phyloP scores from a whole-genome alignment of 2,329 filamentous ascomycete genomes.

The Cladobotryum protrusum region DNA sequence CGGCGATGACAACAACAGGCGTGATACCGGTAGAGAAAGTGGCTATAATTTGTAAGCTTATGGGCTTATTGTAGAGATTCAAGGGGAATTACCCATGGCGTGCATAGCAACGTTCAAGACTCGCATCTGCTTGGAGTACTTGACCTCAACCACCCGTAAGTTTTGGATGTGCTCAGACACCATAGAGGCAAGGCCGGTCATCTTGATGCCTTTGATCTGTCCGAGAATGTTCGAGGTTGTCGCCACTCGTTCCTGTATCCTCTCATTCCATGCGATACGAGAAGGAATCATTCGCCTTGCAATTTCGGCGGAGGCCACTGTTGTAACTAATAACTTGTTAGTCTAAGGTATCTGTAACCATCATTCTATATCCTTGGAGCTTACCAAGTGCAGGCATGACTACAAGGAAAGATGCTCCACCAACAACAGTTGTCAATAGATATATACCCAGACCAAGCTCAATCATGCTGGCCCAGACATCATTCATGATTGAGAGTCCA shows the following conservation, averaged over 20 bases:
- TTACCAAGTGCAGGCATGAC: constrained; percentile 64
- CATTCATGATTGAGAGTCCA: constrained; percentile 22
- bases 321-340: constrained; percentile 27
- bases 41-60: background rate
- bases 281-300: constrained; percentile 36
- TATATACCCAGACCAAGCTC: constrained; percentile 13
- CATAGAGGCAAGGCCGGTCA: constrained; percentile 24
- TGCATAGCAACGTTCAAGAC: constrained; percentile 5
- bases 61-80: background rate
- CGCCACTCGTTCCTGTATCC: constrained; percentile 25
- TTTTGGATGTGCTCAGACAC: constrained; percentile 8
- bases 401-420: constrained; percentile 7
- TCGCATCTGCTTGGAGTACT: constrained; percentile 10
- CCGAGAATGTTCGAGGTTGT: constrained; percentile 24
- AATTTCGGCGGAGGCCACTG: constrained; percentile 36
- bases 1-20: constrained; percentile 11
- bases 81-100: constrained; percentile 3
- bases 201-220: constrained; percentile 31
- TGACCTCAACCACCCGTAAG: constrained; percentile 14
- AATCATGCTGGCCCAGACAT: constrained; percentile 29
- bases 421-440: constrained; percentile 8
- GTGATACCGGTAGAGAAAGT: constrained; percentile 7
- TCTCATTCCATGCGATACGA: constrained; percentile 26
- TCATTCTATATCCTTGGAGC: background rate
- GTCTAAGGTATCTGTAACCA: constrained; percentile 13